Conservation (phyloP, 1,139 yeast genomes). For the Kodamaea arcana region DNA sequence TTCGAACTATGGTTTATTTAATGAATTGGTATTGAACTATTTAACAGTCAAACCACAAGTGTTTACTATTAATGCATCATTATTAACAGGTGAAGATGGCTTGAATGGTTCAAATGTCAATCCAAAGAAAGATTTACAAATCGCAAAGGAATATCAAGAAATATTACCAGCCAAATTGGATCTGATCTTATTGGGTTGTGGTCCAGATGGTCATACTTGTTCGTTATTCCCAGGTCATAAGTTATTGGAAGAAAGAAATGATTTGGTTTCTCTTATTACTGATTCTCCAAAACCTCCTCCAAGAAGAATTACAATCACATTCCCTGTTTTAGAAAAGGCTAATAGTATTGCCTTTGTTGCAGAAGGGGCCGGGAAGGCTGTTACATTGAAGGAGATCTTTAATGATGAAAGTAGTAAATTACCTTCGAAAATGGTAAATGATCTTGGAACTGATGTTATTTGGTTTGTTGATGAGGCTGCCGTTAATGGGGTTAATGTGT, state of each 20-base stretch:
- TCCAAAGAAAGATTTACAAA: constrained; percentile 36
- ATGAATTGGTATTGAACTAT: constrained; percentile 49
- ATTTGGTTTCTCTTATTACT: constrained; percentile 38
- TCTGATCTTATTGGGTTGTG: constrained; percentile 65
- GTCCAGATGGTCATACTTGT: constrained; percentile 81
- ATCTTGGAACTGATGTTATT: constrained; percentile 44
- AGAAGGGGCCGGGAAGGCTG: constrained; percentile 83
- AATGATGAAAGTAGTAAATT: constrained; percentile 45
- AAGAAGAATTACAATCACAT: constrained; percentile 67
- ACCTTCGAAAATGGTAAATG: constrained; percentile 75
- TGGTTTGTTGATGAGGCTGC: constrained; percentile 87
- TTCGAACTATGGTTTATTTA: constrained; percentile 64
- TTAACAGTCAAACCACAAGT: constrained; percentile 44
- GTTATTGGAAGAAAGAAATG: constrained; percentile 37
- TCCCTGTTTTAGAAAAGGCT: constrained; percentile 57
- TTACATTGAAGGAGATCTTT: constrained; percentile 66
- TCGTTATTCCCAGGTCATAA: constrained; percentile 64
- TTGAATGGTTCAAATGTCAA: constrained; percentile 30
- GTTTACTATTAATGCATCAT: constrained; percentile 46
- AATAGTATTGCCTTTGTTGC: constrained; percentile 75
- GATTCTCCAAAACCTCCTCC: constrained; percentile 82
- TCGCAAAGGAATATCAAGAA: constrained; percentile 49
- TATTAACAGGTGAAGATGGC: constrained; percentile 46
- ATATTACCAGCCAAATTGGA: constrained; percentile 48
- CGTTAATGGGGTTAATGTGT: constrained; percentile 56